Base-by-base conservation (phyloP, 345 rosid genomes). In the Fremontodendron californicum region DNA sequence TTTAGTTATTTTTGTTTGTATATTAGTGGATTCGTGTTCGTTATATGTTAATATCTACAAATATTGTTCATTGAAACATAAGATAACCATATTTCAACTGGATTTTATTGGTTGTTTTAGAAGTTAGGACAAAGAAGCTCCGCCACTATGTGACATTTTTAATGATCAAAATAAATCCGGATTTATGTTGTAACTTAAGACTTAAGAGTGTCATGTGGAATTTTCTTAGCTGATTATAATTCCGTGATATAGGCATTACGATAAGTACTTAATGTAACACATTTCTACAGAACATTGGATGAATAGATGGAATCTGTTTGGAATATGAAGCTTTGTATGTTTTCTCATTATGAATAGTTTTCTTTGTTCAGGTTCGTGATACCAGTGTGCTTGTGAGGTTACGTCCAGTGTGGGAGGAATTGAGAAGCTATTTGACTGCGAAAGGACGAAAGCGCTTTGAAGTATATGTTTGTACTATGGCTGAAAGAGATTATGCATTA, bases 381-480 rank as follows among this genome's bases (percentile, higher is more conserved):
- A 96, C 99, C 55, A 96, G 99, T 86, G 99, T 96, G 83, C 97
- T 94, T 84, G 99, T 96, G 82, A 96, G 97, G 82, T 82, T 96
- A 80, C 91, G 99, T 77, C 96, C 98, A 70, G 99, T 98, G 11
- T 94, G 99, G 99, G 98, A 94, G 82, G 98, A 96, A 71, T 84
- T 94, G 82, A 86, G 97, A 84, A 89, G 92, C 80, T 96, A 94
- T 82, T 88, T 96, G 84, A 92, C 90, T 62, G 99, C 99, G 42
- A 96, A 88, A 82, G 92, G 93, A 29, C 94, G 98, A 76, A 96
- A 94, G 82, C 80, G 98, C n/a, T 96, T 96, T 82, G 97, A 94
- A 86, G 99, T 96, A 76, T 94, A 94, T 83, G 99, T 96, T 71
- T 96, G 99, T 81, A 96, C 99, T 10, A 96, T 96, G 99, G 99